Evolutionary conservation across 306 rosid genomes (phyloP), one percentile per base, ranked within the genome.

Genomic region (Lablab purpureus): DNA sequence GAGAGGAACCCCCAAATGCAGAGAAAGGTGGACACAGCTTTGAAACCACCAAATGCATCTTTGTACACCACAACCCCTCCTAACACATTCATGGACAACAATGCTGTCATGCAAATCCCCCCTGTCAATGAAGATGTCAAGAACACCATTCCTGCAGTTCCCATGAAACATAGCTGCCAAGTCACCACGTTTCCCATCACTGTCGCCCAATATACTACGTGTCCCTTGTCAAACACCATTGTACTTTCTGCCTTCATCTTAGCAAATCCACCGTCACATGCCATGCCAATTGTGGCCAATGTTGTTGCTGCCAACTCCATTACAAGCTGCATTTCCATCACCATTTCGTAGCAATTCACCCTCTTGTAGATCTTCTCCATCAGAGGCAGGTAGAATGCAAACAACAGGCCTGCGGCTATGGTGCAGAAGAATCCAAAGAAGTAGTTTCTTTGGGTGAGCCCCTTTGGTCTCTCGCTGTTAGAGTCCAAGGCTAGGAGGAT

Each of bases 131-230:
- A 90, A 46, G 87, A 86, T 19, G 97, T 92, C 80, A 90, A 12
- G 27, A 86, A 92, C 40, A 92, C 91, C 92, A 92, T 89, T 7
- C 97, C 97, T 0, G 95, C 95, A 5, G 93, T 90, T 0, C 96
- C 93, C 89, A 89, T 71, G 27, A 90, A 92, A 64, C 92, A 86
- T 1, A 90, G 22, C 65, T 92, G 97, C 97, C 97, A 92, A 8
- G 95, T 90, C 80, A 90, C 83, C 7, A 89, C 81, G 65, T 89
- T 92, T 4, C 49, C 84, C 32, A 43, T 4, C 18, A 87, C 76
- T 1, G 93, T 78, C 6, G 71, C 67, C 92, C 89, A 89, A 4
- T 92, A 92, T 4, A 81, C 21, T 0, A 25, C 41, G 3, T 45
- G n/a, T 0, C 96, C 96, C 17, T 76, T 86, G 3, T 92, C 96